Evolutionary conservation across 1,284 basidiomycete genomes (phyloP), one percentile per base, ranked within the genome.

Genomic region (Thecaphora thlaspeos): DNA sequence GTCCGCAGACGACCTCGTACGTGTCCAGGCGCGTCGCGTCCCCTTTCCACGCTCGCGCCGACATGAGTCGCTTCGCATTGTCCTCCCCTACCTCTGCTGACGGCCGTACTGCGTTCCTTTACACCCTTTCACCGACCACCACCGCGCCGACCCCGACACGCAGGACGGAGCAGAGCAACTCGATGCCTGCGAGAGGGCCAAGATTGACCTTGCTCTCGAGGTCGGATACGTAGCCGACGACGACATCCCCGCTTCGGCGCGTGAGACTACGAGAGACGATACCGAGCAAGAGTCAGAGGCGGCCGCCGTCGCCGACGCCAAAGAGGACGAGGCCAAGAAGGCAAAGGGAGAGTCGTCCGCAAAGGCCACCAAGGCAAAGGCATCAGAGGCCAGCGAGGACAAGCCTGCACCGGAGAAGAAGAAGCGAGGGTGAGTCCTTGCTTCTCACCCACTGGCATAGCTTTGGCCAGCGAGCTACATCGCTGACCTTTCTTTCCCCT

Each of bases 1-100:
- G 9, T 81, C 83, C 11, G 81, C 68, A 9, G 41, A 36, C 21
- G 65, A 68, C 40, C 49, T 68, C 19, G 48, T 58, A 26, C 47
- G 55, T 53, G 26, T 11, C 3, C 10, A 37, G 41, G 32, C 48
- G 38, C 36, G 26, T 14, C 17, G 2, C 28, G 38, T 5, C 19
- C 22, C 46, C 30, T 39, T 26, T 28, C 24, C 46, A 41, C 30
- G 4, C 32, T 37, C n/a, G n/a, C n/a, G n/a, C n/a, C n/a, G n/a
- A n/a, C n/a, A n/a, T n/a, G n/a, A n/a, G n/a, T n/a, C n/a, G n/a
- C n/a, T n/a, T n/a, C n/a, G n/a, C n/a, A n/a, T n/a, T n/a, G n/a
- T n/a, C n/a, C n/a, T n/a, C n/a, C n/a, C n/a, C n/a, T n/a, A n/a
- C n/a, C n/a, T n/a, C 9, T 47, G 36, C 14, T 30, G 28, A 30